Percentiles rank a stretch among this genome's conserved stretches.
phyloP scores from a whole-genome alignment of 148 eudicot genomes.

The Fagopyrum tataricum region DNA sequence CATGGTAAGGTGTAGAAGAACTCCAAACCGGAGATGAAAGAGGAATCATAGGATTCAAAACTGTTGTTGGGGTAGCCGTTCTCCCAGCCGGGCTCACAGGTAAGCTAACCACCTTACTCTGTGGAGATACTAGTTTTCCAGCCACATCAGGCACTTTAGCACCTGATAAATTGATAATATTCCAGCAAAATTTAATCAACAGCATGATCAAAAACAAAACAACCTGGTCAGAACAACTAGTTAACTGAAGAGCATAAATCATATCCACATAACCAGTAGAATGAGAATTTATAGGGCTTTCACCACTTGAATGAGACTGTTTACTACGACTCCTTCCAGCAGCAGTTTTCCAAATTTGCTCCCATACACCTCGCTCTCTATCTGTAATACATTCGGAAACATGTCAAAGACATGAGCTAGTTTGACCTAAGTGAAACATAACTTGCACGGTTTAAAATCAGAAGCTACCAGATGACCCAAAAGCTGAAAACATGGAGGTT shows the following conservation, averaged over 20 bases:
- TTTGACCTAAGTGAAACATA: not conserved
- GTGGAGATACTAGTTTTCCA: slow-evolving; percentile 35
- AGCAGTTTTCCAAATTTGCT: slow-evolving; percentile 70
- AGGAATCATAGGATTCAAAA: slow-evolving; percentile 51
- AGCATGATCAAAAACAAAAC: not conserved
- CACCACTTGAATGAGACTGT: slow-evolving; percentile 38
- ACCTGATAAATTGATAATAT: slow-evolving; percentile 51
- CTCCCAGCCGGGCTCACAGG: slow-evolving; percentile 43
- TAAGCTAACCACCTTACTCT: slow-evolving; percentile 40
- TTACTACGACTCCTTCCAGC: slow-evolving; percentile 55
- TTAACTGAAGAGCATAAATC: slow-evolving; percentile 35
- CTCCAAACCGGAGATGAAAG: slow-evolving; percentile 90
- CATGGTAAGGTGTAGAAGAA: slow-evolving; percentile 56
- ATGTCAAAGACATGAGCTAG: slow-evolving; percentile 12
- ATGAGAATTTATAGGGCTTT: slow-evolving; percentile 36
- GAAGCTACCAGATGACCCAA: slow-evolving; percentile 70
- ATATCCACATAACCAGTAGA: slow-evolving; percentile 14
- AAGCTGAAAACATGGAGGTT: slow-evolving; percentile 87
- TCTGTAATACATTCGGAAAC: slow-evolving; percentile 28
- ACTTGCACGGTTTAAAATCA: slow-evolving; percentile 5
- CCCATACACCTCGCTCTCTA: slow-evolving; percentile 72
- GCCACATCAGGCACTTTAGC: slow-evolving; percentile 35
- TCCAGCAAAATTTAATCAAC: slow-evolving; percentile 15
- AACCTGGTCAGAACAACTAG: not conserved
- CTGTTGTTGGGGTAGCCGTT: slow-evolving; percentile 44